These are phyloP conservation scores for Chlamydomonas sp. DNA, from an alignment of 139 green algal genomes.

Conservation along the genomic window DNA sequence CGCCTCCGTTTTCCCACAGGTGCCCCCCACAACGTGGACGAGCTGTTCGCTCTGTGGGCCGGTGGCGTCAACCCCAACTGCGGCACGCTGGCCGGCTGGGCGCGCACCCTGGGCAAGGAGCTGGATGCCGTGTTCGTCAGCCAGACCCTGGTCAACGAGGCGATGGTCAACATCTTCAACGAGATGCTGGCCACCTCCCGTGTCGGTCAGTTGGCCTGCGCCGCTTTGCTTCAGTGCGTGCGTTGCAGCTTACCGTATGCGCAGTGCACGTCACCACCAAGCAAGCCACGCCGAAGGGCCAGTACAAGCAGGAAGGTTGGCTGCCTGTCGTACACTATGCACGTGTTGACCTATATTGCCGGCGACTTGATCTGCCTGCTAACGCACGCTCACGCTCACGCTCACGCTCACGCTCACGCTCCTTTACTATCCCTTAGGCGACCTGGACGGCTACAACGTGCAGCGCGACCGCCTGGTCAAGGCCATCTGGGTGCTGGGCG, in stretches of 20 bases:
- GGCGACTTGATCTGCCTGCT: too few relatives aligned
- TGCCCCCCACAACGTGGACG: constrained; percentile 19
- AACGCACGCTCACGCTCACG: too few relatives aligned
- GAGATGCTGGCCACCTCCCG: constrained; percentile 14
- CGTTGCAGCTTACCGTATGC: too few relatives aligned
- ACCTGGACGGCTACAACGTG: neutral
- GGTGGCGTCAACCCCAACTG: neutral
- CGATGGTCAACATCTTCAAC: neutral
- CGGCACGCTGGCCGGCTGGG: neutral
- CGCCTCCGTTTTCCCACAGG: neutral
- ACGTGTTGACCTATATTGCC: too few relatives aligned
- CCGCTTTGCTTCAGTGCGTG: too few relatives aligned
- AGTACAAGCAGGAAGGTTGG: too few relatives aligned
- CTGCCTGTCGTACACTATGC: too few relatives aligned
- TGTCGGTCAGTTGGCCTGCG: neutral
- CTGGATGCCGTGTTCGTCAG: neutral
- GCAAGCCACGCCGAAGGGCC: too few relatives aligned
- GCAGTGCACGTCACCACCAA: too few relatives aligned
- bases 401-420: too few relatives aligned
- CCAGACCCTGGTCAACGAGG: constrained; percentile 1
- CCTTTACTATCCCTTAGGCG: neutral
- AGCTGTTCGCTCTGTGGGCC: constrained; percentile 20
- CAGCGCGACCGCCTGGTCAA: neutral
- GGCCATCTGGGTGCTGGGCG: neutral
- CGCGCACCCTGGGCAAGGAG: neutral